Conservation (phyloP, 2,329 filamentous ascomycete genomes). For the Trichoderma citrinoviride region DNA sequence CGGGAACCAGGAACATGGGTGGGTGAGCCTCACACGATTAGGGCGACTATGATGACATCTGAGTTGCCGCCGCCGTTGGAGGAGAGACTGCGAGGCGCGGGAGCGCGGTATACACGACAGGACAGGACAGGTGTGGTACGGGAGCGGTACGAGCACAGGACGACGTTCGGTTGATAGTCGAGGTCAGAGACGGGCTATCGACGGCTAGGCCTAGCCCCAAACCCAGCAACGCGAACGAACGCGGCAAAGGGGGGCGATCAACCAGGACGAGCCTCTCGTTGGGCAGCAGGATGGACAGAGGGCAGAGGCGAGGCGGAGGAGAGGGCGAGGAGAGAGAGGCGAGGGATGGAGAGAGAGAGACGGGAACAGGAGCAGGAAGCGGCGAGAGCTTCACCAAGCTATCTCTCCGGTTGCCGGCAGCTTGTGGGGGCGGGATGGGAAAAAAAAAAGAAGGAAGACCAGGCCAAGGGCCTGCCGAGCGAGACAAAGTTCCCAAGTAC, state of each 20-base stretch:
- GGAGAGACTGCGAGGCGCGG: neutral
- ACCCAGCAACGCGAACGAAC: slow-evolving; percentile 19
- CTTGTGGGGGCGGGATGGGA: slow-evolving; percentile 16
- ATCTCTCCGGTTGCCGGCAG: slow-evolving; percentile 21
- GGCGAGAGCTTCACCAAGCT: slow-evolving; percentile 14
- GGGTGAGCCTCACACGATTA: slow-evolving; percentile 22
- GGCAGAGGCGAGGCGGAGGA: neutral
- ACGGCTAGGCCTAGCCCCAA: slow-evolving; percentile 17
- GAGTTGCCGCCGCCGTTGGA: slow-evolving; percentile 2
- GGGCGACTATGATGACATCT: slow-evolving; percentile 24
- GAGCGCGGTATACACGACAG: neutral
- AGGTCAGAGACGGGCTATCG: slow-evolving; percentile 12
- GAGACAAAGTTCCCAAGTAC: slow-evolving; percentile 15
- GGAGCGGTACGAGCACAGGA: neutral
- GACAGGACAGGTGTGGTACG: neutral
- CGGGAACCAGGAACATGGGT: slow-evolving; percentile 22
- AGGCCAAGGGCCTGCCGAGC: slow-evolving; percentile 12
- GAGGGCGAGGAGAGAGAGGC: neutral
- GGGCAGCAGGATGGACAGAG: slow-evolving; percentile 23
- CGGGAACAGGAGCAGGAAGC: neutral
- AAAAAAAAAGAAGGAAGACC: slow-evolving; percentile 7
- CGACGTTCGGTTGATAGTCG: slow-evolving; percentile 13
- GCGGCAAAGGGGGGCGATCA: slow-evolving; percentile 21
- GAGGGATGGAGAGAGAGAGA: neutral
- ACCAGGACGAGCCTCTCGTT: slow-evolving; percentile 22